Evolutionary conservation across 306 rosid species (phyloP).

Genomic region (Vigna mungo): DNA sequence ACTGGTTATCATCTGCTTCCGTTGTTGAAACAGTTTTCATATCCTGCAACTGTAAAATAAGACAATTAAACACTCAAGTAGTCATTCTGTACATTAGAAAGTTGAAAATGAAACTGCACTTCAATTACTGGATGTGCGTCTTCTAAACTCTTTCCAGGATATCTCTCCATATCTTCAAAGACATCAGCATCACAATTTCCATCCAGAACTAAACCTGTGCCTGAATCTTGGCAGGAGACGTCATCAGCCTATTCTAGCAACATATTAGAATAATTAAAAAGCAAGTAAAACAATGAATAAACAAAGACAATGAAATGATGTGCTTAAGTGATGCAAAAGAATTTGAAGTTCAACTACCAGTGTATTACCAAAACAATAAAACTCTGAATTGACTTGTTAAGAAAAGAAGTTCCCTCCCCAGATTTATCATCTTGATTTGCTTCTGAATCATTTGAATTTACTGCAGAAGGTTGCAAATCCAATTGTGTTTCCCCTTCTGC

Average conservation of each 20-base stretch:
- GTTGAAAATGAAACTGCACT: conserved; percentile 45
- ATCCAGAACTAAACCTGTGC: conserved; percentile 46
- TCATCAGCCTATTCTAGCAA: conserved; percentile 59
- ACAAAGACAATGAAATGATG: conserved; percentile 4
- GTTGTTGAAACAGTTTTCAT: conserved; percentile 38
- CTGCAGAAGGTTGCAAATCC: conserved; percentile 48
- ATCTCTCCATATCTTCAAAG: conserved; percentile 45
- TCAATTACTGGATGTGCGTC: conserved; percentile 41
- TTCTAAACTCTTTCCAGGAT: conserved; percentile 43
- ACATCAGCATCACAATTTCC: conserved; percentile 49
- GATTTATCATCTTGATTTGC: conserved; percentile 48
- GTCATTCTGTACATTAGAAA: conserved; percentile 35
- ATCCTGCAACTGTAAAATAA: conserved; percentile 56
- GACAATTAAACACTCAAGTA: conserved; percentile 15
- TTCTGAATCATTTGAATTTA: conserved; percentile 44
- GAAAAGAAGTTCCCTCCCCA: conserved; percentile 43
- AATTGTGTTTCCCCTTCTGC: conserved; percentile 35
- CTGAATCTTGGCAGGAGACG: conserved; percentile 44
- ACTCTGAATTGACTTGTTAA: conserved; percentile 42
- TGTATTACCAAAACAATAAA: conserved; percentile 48
- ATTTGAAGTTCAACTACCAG: conserved; percentile 19
- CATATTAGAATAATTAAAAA: conserved; percentile 37
- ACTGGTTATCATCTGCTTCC: conserved; percentile 50
- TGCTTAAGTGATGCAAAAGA: conserved; percentile 20
- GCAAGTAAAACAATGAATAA: conserved; percentile 8